Percentiles rank a stretch among this genome's conserved stretches.
Evolutionary conservation across 2,329 filamentous ascomycete genomes (phyloP).

Genomic region (Graphilbum ipis-grandicollis): DNA sequence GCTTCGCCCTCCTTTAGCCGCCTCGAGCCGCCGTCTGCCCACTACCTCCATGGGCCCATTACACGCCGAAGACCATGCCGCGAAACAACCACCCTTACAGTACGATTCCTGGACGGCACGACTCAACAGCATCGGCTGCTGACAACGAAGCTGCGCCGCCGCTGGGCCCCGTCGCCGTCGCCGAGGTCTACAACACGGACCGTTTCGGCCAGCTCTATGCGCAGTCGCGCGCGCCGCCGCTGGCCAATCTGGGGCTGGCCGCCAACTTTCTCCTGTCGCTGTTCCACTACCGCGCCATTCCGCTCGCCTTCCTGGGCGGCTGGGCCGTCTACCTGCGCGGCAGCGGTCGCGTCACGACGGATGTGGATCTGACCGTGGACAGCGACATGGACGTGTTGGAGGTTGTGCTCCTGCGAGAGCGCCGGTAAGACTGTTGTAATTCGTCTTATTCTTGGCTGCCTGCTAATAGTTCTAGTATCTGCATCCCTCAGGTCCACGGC

Average conservation of each 20-base stretch:
- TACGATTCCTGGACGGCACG: too few species aligned
- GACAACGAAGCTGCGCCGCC: too few species aligned
- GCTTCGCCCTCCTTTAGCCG: too few species aligned
- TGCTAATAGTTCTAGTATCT: constrained; percentile 6
- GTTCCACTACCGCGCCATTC: constrained; percentile 4
- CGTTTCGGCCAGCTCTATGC: constrained; percentile 6
- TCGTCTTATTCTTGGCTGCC: too few species aligned
- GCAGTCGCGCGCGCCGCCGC: constrained; percentile 1
- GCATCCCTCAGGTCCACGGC: constrained; percentile 5
- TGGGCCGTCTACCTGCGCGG: constrained; percentile 8
- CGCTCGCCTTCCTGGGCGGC: constrained; percentile 7
- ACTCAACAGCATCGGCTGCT: too few species aligned
- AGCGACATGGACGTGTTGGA: constrained; percentile 3
- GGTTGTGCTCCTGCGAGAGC: not conserved
- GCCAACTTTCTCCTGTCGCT: constrained; percentile 5
- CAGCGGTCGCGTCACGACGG: constrained; percentile 2
- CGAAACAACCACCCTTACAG: too few species aligned
- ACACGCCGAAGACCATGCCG: too few species aligned
- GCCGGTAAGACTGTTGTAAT: too few species aligned
- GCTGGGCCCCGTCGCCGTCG: not conserved
- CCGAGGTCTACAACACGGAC: constrained; percentile 9
- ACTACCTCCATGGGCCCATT: too few species aligned
- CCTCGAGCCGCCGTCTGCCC: too few species aligned
- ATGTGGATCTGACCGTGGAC: constrained; percentile 7
- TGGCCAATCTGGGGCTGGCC: constrained; percentile 6